Base-by-base conservation (phyloP, 2,329 filamentous ascomycete genomes). In the Exserohilum rostratum region DNA sequence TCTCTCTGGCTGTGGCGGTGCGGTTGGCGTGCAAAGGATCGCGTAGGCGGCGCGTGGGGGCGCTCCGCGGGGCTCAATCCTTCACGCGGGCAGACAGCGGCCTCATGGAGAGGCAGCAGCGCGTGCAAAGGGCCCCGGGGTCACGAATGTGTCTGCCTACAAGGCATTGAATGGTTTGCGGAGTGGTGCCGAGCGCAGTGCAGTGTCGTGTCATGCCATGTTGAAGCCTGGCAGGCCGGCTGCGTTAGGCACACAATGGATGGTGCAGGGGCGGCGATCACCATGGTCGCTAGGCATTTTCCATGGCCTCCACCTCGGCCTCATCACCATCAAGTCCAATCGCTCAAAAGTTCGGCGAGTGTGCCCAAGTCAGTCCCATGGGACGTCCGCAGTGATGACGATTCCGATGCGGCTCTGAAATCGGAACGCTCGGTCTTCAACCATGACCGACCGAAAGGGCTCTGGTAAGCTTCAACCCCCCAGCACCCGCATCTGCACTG, bases 381-480 rank as follows among this genome's bases (percentile, higher is more conserved):
- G n/a, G n/a, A n/a, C n/a, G n/a, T n/a, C n/a, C n/a, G 33, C 6
- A 34, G 47, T 22, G 6, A 60, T 59, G 53, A 31, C 50, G 40
- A 51, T 58, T 52, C 52, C 53, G 51, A 57, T 61, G 56, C 31
- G 52, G 56, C 55, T 53, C 47, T 65, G 40, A 60, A 43, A 17
- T 57, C 56, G 52, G 49, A 57, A 58, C 50, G 50, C 53, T 48
- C 50, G 46, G 46, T 43, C 53, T 42, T 27, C 47, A 57, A 39
- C 47, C 50, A 72, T 73, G 71, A 64, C 69, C 39, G 68, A 70
- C 53, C 69, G 64, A 58, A 73, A 67, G 56, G 59, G 57, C 43
- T 57, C 66, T 61, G 71, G 71, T 73, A 63, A 45, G 57, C 40
- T 34, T 42, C 42, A 37, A 17, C 45, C 20, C 29, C 35, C 34